A percentile compares a stretch with the other conserved stretches of the same genome.
Conservation (phyloP, 345 rosid species). For the Passiflora organensis region DNA sequence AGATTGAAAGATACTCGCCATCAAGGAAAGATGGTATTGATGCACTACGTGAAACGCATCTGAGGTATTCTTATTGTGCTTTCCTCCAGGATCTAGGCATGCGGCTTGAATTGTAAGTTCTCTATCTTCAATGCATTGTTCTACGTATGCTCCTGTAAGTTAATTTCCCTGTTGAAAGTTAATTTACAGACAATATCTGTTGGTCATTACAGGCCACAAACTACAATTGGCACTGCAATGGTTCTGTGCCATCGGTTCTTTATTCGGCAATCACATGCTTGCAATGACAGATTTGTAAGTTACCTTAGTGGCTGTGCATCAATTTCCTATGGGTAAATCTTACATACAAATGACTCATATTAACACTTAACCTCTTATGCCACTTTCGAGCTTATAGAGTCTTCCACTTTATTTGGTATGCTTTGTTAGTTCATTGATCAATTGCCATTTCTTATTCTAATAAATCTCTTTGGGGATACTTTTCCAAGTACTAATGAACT, state of each 20-base stretch:
- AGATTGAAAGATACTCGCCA: slow-evolving; percentile 68
- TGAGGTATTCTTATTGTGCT: slow-evolving; percentile 72
- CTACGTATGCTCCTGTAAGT: neutral
- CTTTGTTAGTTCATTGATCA: too few relatives aligned
- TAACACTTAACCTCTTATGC: too few relatives aligned
- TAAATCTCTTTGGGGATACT: too few relatives aligned
- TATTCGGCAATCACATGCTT: slow-evolving; percentile 73
- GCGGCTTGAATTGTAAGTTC: slow-evolving; percentile 62
- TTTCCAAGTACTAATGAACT: too few relatives aligned
- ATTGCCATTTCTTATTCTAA: too few relatives aligned
- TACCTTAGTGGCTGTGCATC: neutral
- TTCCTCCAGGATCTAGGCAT: slow-evolving; percentile 65
- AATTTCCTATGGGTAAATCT: too few relatives aligned
- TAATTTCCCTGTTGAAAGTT: neutral
- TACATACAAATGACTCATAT: too few relatives aligned
- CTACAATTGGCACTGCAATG: slow-evolving; percentile 74
- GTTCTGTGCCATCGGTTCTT: slow-evolving; percentile 79
- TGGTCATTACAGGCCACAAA: slow-evolving; percentile 54
- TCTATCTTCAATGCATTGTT: neutral
- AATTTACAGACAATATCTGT: neutral
- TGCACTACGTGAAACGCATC: slow-evolving; percentile 55
- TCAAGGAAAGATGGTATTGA: slow-evolving; percentile 84
- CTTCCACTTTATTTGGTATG: too few relatives aligned
- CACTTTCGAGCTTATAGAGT: too few relatives aligned
- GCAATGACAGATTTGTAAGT: slow-evolving; percentile 81